Conservation (phyloP, 225 moss, liverwort and hornwort genomes). For the Polytrichum formosum region DNA sequence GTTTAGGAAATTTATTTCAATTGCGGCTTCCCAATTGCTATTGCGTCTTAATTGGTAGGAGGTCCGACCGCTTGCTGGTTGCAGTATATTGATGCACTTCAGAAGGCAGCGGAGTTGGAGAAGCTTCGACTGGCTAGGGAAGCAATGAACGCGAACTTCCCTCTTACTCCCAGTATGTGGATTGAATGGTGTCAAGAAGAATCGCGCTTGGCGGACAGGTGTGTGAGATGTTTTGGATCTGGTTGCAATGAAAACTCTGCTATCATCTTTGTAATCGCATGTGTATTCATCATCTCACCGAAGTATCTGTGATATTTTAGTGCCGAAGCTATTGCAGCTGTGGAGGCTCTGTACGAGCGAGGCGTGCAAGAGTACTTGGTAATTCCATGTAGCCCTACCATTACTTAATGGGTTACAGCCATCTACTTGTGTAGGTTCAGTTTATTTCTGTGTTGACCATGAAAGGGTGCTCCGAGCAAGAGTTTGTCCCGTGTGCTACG, state of each 20-base stretch:
- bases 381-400: conserved; percentile 7
- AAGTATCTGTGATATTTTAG: conserved; percentile 23
- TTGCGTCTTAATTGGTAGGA: neutral
- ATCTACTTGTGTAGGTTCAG: no score
- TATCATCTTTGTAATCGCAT: neutral
- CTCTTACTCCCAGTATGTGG: conserved; percentile 86
- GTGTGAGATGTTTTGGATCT: conserved; percentile 3
- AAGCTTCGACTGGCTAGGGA: conserved; percentile 86
- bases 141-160: conserved; percentile 79
- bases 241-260: neutral
- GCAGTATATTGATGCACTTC: conserved; percentile 75
- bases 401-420: no score
- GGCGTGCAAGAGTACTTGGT: conserved; percentile 87
- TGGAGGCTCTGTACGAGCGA: conserved; percentile 84
- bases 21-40: neutral
- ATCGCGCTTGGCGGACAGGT: conserved; percentile 79
- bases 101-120: conserved; percentile 69
- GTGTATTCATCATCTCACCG: neutral
- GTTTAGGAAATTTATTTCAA: no score
- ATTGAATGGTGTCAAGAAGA: conserved; percentile 93
- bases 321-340: conserved; percentile 52
- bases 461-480: no score
- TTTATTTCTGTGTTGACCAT: no score
- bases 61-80: conserved; percentile 30
- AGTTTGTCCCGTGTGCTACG: no score